phyloP scores from a whole-genome alignment of 164 flowering plant species.

The Warburgia ugandensis region DNA sequence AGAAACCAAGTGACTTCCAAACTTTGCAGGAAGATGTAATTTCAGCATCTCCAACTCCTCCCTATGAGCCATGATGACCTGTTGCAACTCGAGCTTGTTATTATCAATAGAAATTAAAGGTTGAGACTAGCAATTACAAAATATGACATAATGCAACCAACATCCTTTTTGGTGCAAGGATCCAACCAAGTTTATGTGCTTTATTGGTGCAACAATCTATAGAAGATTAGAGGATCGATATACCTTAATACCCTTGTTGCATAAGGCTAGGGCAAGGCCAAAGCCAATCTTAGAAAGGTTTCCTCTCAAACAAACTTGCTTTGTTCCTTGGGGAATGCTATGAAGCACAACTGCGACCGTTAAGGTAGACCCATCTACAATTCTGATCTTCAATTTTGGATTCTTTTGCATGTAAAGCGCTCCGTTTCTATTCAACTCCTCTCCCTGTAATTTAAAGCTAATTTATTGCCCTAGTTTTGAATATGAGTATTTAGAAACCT shows the following conservation, averaged over 20 bases:
- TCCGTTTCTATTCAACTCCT: constrained; percentile 54
- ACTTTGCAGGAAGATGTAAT: constrained; percentile 6
- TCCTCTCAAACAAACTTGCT: constrained; percentile 45
- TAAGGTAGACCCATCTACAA: constrained; percentile 58
- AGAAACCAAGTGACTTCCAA: constrained; percentile 9
- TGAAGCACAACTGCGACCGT: constrained; percentile 49
- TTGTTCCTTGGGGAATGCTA: constrained; percentile 49
- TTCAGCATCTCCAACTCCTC: constrained; percentile 20
- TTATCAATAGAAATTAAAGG: no score
- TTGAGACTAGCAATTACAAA: no score
- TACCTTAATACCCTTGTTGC: constrained; percentile 50
- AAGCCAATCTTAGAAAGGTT: constrained; percentile 36
- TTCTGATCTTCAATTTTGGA: constrained; percentile 42
- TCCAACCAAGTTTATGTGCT: no score
- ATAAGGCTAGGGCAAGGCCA: constrained; percentile 32
- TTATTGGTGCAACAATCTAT: no score
- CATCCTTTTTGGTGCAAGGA: no score
- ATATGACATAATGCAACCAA: no score
- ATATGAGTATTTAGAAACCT: no score
- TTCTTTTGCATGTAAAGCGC: constrained; percentile 42
- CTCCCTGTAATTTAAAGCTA: constrained; percentile 50
- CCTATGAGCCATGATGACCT: constrained; percentile 13
- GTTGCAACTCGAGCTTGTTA: no score
- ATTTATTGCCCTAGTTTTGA: no score
- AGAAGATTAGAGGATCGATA: no score